These are phyloP conservation scores for Craterostigma plantagineum DNA, from an alignment of 257 asterid species.

Conservation along the genomic window DNA sequence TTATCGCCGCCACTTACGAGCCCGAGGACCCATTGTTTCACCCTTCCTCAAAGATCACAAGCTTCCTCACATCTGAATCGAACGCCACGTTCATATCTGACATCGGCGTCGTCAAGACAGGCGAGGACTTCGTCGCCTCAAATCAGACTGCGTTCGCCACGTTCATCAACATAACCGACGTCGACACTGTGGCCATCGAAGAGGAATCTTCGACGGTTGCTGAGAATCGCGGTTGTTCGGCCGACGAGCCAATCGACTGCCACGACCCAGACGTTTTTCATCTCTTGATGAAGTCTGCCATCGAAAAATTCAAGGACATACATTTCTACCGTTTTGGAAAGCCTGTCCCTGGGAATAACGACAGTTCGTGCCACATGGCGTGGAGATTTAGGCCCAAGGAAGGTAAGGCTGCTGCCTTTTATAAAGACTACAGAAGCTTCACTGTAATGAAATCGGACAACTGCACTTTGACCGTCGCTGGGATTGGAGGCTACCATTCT, in stretches of 20 bases:
- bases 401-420: slow-evolving; percentile 67
- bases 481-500: slow-evolving; percentile 78
- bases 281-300: slow-evolving; percentile 66
- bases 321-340: slow-evolving; percentile 80
- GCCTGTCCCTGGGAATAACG: slow-evolving; percentile 51
- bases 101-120: slow-evolving; percentile 59
- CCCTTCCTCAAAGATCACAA: slow-evolving; percentile 74
- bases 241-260: slow-evolving; percentile 54
- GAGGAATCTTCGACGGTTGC: slow-evolving; percentile 1
- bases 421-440: slow-evolving; percentile 76
- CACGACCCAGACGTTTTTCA: slow-evolving; percentile 79
- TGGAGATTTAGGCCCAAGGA: slow-evolving; percentile 97
- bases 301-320: slow-evolving; percentile 57
- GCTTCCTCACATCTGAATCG: slow-evolving; percentile 60
- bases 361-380: slow-evolving; percentile 81
- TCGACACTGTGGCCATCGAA: slow-evolving; percentile 22
- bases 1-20: slow-evolving; percentile 82
- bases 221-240: slow-evolving; percentile 21
- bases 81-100: slow-evolving; percentile 78
- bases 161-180: slow-evolving; percentile 68
- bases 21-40: slow-evolving; percentile 88
- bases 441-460: slow-evolving; percentile 31
- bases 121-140: slow-evolving; percentile 70
- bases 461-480: slow-evolving; percentile 57
- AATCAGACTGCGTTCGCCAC: slow-evolving; percentile 61